Conservation (phyloP, 192 early-diverging fungal genomes). For the Backusella luteola region DNA sequence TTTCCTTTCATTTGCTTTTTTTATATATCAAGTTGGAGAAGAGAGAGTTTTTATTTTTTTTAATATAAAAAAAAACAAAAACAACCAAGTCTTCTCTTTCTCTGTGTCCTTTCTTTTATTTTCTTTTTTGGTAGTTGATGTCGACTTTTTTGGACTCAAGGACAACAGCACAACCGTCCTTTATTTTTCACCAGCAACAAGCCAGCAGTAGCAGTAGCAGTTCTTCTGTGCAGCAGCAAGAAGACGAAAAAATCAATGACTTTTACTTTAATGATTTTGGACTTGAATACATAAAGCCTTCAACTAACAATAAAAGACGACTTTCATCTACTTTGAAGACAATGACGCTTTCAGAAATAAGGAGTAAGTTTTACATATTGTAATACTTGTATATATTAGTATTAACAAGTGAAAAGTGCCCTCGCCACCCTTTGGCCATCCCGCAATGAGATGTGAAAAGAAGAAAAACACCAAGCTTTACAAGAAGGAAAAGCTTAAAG, state of each 20-base stretch:
- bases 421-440: neutral
- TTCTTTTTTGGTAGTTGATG: neutral
- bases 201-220: neutral
- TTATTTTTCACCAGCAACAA: slow-evolving; percentile 1
- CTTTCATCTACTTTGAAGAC: neutral
- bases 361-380: neutral
- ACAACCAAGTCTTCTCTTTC: neutral
- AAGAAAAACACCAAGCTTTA: neutral
- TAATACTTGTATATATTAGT: neutral
- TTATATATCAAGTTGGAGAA: neutral
- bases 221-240: neutral
- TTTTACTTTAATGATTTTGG: slow-evolving; percentile 1
- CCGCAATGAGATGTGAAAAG: neutral
- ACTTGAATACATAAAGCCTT: slow-evolving; percentile 5
- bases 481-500: slow-evolving; percentile 8
- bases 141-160: slow-evolving; percentile 1
- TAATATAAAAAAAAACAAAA: neutral
- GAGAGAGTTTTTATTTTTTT: neutral
- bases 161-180: neutral
- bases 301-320: neutral
- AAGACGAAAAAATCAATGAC: slow-evolving; percentile 2
- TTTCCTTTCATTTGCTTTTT: neutral
- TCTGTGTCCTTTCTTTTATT: neutral
- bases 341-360: slow-evolving; percentile 7
- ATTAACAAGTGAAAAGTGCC: neutral